phyloP scores from a whole-genome alignment of 306 rosid species.

The Acmispon strigosus region DNA sequence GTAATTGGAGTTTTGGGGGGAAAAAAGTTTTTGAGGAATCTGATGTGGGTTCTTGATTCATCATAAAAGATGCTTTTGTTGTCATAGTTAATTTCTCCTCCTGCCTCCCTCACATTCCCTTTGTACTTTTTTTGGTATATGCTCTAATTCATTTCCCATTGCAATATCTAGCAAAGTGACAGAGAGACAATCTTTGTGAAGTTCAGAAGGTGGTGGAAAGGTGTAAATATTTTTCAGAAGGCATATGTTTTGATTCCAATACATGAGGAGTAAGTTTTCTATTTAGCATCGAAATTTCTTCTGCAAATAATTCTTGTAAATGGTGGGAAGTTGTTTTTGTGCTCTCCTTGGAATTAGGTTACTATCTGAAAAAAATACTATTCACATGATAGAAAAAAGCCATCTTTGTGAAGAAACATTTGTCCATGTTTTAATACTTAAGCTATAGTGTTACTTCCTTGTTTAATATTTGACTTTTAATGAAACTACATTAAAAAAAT shows the following conservation, averaged over 20 bases:
- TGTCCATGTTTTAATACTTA: neutral
- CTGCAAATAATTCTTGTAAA: neutral
- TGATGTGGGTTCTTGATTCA: neutral
- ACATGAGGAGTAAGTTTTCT: slow-evolving; percentile 67
- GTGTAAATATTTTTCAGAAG: slow-evolving; percentile 85
- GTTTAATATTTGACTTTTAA: neutral
- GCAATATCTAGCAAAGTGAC: slow-evolving; percentile 47
- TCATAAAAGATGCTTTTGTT: neutral
- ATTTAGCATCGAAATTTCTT: neutral
- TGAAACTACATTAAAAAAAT: neutral
- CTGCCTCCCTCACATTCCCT: neutral
- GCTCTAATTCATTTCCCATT: slow-evolving; percentile 30
- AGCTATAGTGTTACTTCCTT: neutral
- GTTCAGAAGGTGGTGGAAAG: slow-evolving; percentile 99
- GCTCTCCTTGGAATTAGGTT: neutral
- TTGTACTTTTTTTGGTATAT: neutral
- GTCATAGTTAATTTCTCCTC: slow-evolving; percentile 6
- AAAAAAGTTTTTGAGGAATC: neutral
- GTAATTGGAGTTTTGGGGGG: neutral
- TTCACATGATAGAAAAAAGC: slow-evolving; percentile 4
- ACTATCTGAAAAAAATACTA: slow-evolving; percentile 5
- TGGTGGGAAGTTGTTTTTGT: neutral
- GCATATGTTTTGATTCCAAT: slow-evolving; percentile 84
- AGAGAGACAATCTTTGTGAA: slow-evolving; percentile 49
- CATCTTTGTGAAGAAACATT: neutral